These are phyloP conservation scores for Hansfordia pulvinata DNA, from an alignment of 2,329 filamentous ascomycete species.

Conservation along the genomic window DNA sequence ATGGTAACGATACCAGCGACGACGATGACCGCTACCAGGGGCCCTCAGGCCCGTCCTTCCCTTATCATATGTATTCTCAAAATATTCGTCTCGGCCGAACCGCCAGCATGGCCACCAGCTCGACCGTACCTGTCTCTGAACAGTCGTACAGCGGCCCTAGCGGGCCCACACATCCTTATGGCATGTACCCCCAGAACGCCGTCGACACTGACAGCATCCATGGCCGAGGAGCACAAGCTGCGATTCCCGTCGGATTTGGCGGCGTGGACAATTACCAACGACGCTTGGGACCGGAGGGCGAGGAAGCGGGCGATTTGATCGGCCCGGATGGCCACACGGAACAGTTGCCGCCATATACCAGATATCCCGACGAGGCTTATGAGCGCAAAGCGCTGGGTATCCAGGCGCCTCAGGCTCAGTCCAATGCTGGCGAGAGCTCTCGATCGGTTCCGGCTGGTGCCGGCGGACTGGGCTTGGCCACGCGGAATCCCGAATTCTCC, in stretches of 20 bases:
- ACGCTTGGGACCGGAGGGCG: conserved; percentile 63
- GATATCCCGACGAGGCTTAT: conserved; percentile 67
- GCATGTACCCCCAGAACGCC: conserved; percentile 73
- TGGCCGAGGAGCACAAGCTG: conserved; percentile 15
- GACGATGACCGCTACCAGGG: conserved; percentile 54
- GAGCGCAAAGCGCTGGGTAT: conserved; percentile 34
- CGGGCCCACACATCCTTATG: conserved; percentile 73
- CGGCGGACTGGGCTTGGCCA: conserved; percentile 46
- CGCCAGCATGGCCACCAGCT: conserved; percentile 57
- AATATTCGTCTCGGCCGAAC: conserved; percentile 36
- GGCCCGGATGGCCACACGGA: conserved; percentile 82
- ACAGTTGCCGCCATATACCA: conserved; percentile 80
- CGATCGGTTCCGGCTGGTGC: conserved; percentile 27
- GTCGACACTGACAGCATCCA: conserved; percentile 37
- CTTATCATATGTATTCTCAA: conserved; percentile 76
- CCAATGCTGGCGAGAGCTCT: no score
- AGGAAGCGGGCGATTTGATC: conserved; percentile 77
- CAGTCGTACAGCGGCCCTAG: conserved; percentile 45
- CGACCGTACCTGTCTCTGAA: conserved; percentile 47
- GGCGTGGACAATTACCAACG: conserved; percentile 54
- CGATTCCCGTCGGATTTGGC: conserved; percentile 63
- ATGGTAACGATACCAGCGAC: conserved; percentile 8
- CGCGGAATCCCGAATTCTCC: conserved; percentile 48
- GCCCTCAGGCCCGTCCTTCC: conserved; percentile 63
- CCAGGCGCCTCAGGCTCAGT: conserved; percentile 7